These are phyloP conservation scores for Mortierella hygrophila DNA, from an alignment of 192 early-diverging fungal genomes.

Conservation along the genomic window DNA sequence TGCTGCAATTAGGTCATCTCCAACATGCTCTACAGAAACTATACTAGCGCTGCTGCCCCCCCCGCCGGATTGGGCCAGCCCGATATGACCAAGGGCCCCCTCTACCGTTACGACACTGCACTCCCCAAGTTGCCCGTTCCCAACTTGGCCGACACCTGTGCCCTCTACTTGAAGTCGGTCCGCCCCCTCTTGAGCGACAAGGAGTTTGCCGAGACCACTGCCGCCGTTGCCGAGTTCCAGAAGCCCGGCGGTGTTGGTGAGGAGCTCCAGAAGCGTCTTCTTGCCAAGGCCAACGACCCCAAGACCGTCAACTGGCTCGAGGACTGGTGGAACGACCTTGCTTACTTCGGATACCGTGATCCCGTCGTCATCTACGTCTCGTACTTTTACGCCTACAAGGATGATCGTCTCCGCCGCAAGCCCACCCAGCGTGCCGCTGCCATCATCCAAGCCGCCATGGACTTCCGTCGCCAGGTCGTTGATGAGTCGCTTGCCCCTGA, in stretches of 20 bases:
- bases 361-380: constrained; percentile 96
- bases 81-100: constrained; percentile 67
- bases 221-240: constrained; percentile 81
- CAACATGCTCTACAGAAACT: constrained; percentile 60
- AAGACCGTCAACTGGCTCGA: constrained; percentile 90
- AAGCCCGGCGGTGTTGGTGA: constrained; percentile 85
- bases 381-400: constrained; percentile 96
- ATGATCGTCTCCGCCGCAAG: constrained; percentile 84
- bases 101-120: constrained; percentile 79
- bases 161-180: constrained; percentile 85
- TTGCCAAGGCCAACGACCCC: constrained; percentile 79
- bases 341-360: constrained; percentile 96
- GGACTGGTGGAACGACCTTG: constrained; percentile 98
- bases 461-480: constrained; percentile 86
- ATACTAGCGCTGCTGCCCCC: constrained; percentile 36
- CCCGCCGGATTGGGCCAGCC: constrained; percentile 45
- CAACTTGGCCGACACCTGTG: constrained; percentile 81
- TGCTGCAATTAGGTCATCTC: constrained; percentile 32
- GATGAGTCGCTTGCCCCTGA: constrained; percentile 79
- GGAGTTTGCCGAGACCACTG: constrained; percentile 78
- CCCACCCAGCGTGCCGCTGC: constrained; percentile 90
- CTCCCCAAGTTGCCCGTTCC: constrained; percentile 95
- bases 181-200: constrained; percentile 77
- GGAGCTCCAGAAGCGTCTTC: constrained; percentile 87
- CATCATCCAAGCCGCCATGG: constrained; percentile 89